Conservation (phyloP, 2,329 filamentous ascomycete genomes). For the Davidsoniella eucalypti region DNA sequence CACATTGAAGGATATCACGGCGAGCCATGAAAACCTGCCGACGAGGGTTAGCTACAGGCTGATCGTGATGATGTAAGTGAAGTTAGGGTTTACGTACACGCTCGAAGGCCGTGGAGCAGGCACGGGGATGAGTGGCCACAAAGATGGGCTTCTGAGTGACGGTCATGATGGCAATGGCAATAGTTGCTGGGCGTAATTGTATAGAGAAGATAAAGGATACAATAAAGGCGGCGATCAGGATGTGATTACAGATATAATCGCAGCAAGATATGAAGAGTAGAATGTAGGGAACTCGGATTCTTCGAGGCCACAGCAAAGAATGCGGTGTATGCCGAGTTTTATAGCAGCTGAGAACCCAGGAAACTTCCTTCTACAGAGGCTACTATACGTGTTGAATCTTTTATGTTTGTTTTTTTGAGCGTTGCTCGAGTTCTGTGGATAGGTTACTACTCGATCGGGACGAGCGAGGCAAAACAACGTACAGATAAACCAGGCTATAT, state of each 20-base stretch:
- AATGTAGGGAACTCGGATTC: not conserved
- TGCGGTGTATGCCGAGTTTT: too few relatives aligned
- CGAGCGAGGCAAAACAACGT: too few relatives aligned
- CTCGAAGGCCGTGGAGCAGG: slow-evolving; percentile 95
- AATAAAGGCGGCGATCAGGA: not conserved
- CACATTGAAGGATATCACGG: slow-evolving; percentile 59
- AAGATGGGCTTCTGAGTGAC: slow-evolving; percentile 67
- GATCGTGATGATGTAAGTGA: slow-evolving; percentile 3
- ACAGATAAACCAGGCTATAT: too few relatives aligned
- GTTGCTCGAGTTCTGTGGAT: too few relatives aligned
- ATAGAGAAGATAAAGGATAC: slow-evolving; percentile 1
- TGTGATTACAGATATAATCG: not conserved
- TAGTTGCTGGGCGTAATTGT: not conserved
- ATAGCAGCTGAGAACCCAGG: too few relatives aligned
- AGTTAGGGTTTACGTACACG: slow-evolving; percentile 34
- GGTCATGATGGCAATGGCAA: slow-evolving; percentile 14
- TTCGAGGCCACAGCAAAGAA: too few relatives aligned
- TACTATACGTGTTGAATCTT: too few relatives aligned
- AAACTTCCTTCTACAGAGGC: too few relatives aligned
- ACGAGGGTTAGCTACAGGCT: not conserved
- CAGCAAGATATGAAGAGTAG: not conserved
- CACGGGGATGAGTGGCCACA: slow-evolving; percentile 81
- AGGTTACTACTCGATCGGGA: too few relatives aligned
- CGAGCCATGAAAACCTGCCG: slow-evolving; percentile 89
- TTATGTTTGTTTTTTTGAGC: too few relatives aligned